Conservation (phyloP, 371 early-diverging fungal genomes). For the Dichotomocladium elegans region DNA sequence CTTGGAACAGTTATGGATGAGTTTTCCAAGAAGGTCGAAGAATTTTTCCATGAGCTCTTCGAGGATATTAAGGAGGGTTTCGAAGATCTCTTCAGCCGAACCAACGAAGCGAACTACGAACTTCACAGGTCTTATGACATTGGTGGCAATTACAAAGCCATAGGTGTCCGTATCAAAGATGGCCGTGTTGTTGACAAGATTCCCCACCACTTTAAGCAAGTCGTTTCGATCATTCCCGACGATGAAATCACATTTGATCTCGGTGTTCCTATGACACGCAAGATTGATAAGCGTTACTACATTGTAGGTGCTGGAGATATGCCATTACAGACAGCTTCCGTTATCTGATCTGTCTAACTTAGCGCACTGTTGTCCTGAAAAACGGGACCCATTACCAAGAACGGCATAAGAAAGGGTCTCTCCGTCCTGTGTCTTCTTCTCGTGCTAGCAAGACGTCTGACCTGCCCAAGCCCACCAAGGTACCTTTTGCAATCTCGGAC, state of each 20-base stretch:
- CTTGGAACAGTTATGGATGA: too few species aligned
- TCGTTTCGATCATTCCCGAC: constrained; percentile 34
- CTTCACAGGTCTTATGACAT: constrained; percentile 28
- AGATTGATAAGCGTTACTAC: constrained; percentile 19
- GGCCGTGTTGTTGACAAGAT: constrained; percentile 15
- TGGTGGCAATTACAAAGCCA: constrained; percentile 26
- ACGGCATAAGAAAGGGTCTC: neutral
- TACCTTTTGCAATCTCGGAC: neutral
- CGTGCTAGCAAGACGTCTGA: too few species aligned
- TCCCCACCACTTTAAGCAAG: constrained; percentile 16
- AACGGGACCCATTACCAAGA: too few species aligned
- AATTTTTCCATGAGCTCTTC: constrained; percentile 27
- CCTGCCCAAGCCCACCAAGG: neutral
- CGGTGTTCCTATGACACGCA: neutral
- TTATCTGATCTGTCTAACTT: neutral
- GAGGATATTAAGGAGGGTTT: constrained; percentile 22
- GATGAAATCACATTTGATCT: constrained; percentile 33
- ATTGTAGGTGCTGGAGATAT: too few species aligned
- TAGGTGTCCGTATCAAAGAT: constrained; percentile 25
- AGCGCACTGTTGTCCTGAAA: constrained; percentile 3
- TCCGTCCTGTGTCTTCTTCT: too few species aligned
- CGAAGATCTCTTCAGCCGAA: constrained; percentile 6
- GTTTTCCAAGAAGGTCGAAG: neutral
- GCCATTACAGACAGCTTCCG: neutral
- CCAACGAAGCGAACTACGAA: constrained; percentile 16